Base-by-base conservation (phyloP, 495 filamentous ascomycete species). In the Astrothelium macrocarpum region DNA sequence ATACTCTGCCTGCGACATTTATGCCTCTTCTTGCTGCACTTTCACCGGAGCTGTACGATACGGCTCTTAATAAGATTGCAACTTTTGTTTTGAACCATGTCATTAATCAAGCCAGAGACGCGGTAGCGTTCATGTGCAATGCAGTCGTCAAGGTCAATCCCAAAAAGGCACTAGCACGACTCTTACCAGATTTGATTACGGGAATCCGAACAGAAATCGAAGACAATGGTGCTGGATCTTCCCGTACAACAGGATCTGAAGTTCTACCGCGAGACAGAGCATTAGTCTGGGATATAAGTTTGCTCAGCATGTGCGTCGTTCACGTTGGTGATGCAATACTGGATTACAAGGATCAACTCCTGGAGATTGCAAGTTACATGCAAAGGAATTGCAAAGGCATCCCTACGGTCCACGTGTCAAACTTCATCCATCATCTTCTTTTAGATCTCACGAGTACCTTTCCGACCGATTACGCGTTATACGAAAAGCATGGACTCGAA, bases 111-210 rank as follows among this genome's bases (percentile, higher is more conserved):
- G 93, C 94, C 43, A 81, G 94, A 65, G 94, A 99, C 79, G 94
- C 95, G 20, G 96, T 97, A 90, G 94, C 94, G 1, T 99, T 96
- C 79, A 96, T 97, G 46, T 95, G 91, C 81, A 97, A 96, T 72
- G 87, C 88, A 0, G 78, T 97, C 23, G 95, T 92, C 82, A 97
- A 97, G 75, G 87, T 93, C 67, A 89, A 93, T 67, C 94, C 94
- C 0, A 86, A 90, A 70, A 96, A 96, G 78, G 88, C 91, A 2
- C 80, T 99, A 39, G 94, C 90, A 70, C 84, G 88, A 25, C 87
- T 99, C 62, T 82, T 97, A 31, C 94, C 94, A 0, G 87, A 95
- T 75, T 78, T 99, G 63, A 87, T 92, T 45, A 84, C 87, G 71
- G 90, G 90, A 34, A 99, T 99, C 66, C 88, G 91, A 58, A 95